These are phyloP conservation scores for Colletotrichum graminicola DNA, from an alignment of 2,329 filamentous ascomycete genomes.

Conservation along the genomic window DNA sequence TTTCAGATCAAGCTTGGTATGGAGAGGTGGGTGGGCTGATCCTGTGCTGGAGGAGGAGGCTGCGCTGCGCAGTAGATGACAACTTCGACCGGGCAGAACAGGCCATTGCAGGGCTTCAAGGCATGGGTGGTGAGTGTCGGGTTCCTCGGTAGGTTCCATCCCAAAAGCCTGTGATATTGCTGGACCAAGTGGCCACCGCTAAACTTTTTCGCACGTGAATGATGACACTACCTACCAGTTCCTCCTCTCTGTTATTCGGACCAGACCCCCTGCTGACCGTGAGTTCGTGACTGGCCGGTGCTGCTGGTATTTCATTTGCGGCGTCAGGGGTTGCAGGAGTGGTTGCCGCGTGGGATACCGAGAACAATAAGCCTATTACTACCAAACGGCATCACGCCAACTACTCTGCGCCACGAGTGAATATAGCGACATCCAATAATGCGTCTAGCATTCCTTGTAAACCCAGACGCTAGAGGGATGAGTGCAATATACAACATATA, in stretches of 20 bases:
- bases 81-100: slow-evolving; percentile 26
- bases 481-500: not conserved
- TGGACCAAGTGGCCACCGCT: slow-evolving; percentile 26
- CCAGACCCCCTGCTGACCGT: slow-evolving; percentile 18
- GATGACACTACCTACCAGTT: slow-evolving; percentile 24
- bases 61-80: slow-evolving; percentile 12
- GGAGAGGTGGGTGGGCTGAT: slow-evolving; percentile 18
- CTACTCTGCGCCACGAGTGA: not conserved
- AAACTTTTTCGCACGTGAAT: slow-evolving; percentile 39
- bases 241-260: slow-evolving; percentile 13
- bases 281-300: slow-evolving; percentile 24
- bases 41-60: slow-evolving; percentile 18
- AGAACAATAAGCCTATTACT: slow-evolving; percentile 1
- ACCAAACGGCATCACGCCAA: not conserved
- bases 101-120: slow-evolving; percentile 4
- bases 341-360: slow-evolving; percentile 18
- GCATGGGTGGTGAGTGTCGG: slow-evolving; percentile 10
- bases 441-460: not conserved
- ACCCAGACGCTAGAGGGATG: not conserved
- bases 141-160: slow-evolving; percentile 37
- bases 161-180: slow-evolving; percentile 20
- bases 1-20: slow-evolving; percentile 24
- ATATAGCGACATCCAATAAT: not conserved
- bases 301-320: slow-evolving; percentile 20
- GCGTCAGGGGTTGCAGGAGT: not conserved